phyloP scores from a whole-genome alignment of 2,329 filamentous ascomycete genomes.

The Colletotrichum chrysophilum region DNA sequence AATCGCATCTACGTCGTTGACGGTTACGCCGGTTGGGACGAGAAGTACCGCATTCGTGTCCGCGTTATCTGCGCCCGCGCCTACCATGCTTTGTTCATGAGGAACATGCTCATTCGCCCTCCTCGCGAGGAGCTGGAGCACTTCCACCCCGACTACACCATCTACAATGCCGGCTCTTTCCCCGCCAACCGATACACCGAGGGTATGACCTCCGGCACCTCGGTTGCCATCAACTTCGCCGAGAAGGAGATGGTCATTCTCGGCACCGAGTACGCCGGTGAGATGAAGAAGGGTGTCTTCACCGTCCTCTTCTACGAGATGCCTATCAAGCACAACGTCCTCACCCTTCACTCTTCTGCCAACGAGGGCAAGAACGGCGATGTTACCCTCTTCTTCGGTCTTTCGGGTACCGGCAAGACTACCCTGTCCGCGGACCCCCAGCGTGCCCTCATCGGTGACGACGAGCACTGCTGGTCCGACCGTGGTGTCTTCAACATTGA shows the following conservation, averaged over 20 bases:
- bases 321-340: slow-evolving; percentile 99
- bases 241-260: slow-evolving; percentile 99
- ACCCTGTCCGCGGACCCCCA: slow-evolving; percentile 97
- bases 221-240: slow-evolving; percentile 97
- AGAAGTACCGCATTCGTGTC: slow-evolving; percentile 96
- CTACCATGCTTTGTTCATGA: slow-evolving; percentile 99
- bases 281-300: slow-evolving; percentile 99
- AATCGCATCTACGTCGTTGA: slow-evolving; percentile 99
- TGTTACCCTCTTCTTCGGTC: slow-evolving; percentile 98
- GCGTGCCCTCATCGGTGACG: slow-evolving; percentile 94
- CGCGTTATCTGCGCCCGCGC: slow-evolving; percentile 98
- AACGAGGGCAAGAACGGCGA: slow-evolving; percentile 96
- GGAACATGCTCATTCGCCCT: slow-evolving; percentile 99
- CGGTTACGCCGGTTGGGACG: slow-evolving; percentile 97
- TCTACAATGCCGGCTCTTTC: slow-evolving; percentile 99
- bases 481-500: slow-evolving; percentile 99
- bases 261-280: slow-evolving; percentile 96
- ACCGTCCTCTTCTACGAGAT: slow-evolving; percentile 99
- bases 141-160: slow-evolving; percentile 99
- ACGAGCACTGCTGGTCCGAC: slow-evolving; percentile 99
- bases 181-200: slow-evolving; percentile 97
- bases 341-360: slow-evolving; percentile 97
- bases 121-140: slow-evolving; percentile 88
- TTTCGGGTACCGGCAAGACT: slow-evolving; percentile 98
- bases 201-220: slow-evolving; percentile 98